phyloP scores from a whole-genome alignment of 202 grass and related monocot species.

The Musa balbisiana region DNA sequence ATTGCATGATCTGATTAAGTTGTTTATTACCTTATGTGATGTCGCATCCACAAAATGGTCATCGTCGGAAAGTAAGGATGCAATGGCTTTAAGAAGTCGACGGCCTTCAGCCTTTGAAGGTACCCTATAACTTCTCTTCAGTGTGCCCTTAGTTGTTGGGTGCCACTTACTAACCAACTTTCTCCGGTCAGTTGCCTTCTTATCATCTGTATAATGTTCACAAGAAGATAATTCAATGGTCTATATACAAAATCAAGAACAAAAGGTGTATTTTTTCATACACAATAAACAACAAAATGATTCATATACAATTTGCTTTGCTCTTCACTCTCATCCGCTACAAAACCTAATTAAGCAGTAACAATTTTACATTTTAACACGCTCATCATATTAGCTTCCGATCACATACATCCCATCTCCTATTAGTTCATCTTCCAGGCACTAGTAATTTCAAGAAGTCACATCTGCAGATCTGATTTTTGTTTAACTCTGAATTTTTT shows the following conservation, averaged over 20 bases:
- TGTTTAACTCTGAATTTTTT: no score
- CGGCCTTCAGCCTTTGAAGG: constrained; percentile 76
- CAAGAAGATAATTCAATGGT: not conserved
- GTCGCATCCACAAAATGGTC: constrained; percentile 91
- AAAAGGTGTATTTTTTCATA: not conserved
- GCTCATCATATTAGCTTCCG: no score
- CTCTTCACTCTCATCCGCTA: no score
- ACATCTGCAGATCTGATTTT: no score
- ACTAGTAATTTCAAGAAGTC: no score
- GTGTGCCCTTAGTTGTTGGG: constrained; percentile 84
- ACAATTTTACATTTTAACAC: no score
- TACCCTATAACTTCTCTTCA: constrained; percentile 84
- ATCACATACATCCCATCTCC: not conserved
- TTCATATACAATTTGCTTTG: not conserved
- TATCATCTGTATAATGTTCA: constrained; percentile 39
- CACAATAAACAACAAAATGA: not conserved
- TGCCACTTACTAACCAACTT: constrained; percentile 92
- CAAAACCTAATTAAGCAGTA: no score
- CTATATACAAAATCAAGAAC: not conserved
- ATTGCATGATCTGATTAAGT: not conserved
- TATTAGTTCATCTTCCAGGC: not conserved
- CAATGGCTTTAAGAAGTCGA: constrained; percentile 70
- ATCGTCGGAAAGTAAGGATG: constrained; percentile 84
- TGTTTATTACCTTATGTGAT: constrained; percentile 62
- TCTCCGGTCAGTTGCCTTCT: constrained; percentile 41